Conservation (phyloP, 2,329 filamentous ascomycete genomes). For the Alternaria longipes region DNA sequence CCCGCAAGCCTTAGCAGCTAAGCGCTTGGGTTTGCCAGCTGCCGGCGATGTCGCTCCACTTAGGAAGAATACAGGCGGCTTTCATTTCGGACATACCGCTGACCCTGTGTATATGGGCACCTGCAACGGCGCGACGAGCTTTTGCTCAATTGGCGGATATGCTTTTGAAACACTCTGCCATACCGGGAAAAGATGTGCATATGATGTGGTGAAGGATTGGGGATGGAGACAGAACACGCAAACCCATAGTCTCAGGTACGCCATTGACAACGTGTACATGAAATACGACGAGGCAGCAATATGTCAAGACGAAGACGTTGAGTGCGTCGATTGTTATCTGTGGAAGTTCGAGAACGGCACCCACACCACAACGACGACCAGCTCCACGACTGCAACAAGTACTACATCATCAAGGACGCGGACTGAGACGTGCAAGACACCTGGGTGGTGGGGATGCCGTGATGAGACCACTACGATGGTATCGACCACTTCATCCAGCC, state of each 20-base stretch:
- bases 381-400: conserved; percentile 35
- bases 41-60: conserved; percentile 43
- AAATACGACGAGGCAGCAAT: conserved; percentile 46
- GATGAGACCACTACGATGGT: conserved; percentile 44
- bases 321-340: conserved; percentile 48
- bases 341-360: conserved; percentile 51
- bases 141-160: conserved; percentile 49
- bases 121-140: conserved; percentile 47
- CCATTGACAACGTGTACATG: conserved; percentile 48
- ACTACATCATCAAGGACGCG: conserved; percentile 39
- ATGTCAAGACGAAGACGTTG: conserved; percentile 47
- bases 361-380: conserved; percentile 37
- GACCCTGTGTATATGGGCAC: conserved; percentile 51
- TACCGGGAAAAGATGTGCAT: conserved; percentile 47
- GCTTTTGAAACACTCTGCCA: conserved; percentile 50
- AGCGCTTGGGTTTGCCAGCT: conserved; percentile 42
- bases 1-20: conserved; percentile 48
- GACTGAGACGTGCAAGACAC: conserved; percentile 50
- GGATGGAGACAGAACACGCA: conserved; percentile 48
- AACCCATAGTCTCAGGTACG: conserved; percentile 44
- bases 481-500: conserved; percentile 31
- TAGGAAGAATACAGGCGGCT: conserved; percentile 45
- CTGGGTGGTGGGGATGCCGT: conserved; percentile 50
- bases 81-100: conserved; percentile 49
- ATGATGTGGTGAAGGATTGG: conserved; percentile 51